Conservation (phyloP, 345 rosid species). For the Gossypium raimondii region DNA sequence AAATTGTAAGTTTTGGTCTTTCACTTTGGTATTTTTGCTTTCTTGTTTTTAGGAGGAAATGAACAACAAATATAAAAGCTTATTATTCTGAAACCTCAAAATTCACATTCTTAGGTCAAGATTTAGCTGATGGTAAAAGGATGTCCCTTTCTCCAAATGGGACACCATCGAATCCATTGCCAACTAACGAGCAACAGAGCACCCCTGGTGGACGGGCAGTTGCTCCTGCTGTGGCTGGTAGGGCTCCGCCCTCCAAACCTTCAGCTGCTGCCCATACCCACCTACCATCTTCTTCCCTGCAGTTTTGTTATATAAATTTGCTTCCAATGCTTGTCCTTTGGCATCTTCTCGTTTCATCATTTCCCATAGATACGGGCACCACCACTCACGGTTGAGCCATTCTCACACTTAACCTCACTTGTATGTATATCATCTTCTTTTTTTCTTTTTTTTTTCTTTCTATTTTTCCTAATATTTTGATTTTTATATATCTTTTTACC, state of each 20-base stretch:
- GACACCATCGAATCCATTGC: slow-evolving; percentile 47
- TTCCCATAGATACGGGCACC: slow-evolving; percentile 19
- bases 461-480: not conserved
- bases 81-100: not conserved
- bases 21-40: not conserved
- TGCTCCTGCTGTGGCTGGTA: slow-evolving; percentile 83
- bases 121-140: slow-evolving; percentile 32
- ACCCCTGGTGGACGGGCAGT: slow-evolving; percentile 49
- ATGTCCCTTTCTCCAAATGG: slow-evolving; percentile 42
- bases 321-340: slow-evolving; percentile 32
- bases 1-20: slow-evolving; percentile 48
- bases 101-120: slow-evolving; percentile 49
- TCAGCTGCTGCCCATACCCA: slow-evolving; percentile 36
- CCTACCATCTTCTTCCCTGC: slow-evolving; percentile 15
- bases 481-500: not conserved
- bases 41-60: not conserved
- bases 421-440: slow-evolving; percentile 22
- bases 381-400: not conserved
- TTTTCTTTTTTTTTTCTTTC: not conserved
- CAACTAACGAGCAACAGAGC: slow-evolving; percentile 68
- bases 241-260: slow-evolving; percentile 60
- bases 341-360: slow-evolving; percentile 20
- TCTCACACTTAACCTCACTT: slow-evolving; percentile 1
- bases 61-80: not conserved
- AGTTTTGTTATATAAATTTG: slow-evolving; percentile 23